Evolutionary conservation across 352 stramenopile species (phyloP), one percentile per base, ranked within the genome.

Genomic region (Phytophthora uliginosa): DNA sequence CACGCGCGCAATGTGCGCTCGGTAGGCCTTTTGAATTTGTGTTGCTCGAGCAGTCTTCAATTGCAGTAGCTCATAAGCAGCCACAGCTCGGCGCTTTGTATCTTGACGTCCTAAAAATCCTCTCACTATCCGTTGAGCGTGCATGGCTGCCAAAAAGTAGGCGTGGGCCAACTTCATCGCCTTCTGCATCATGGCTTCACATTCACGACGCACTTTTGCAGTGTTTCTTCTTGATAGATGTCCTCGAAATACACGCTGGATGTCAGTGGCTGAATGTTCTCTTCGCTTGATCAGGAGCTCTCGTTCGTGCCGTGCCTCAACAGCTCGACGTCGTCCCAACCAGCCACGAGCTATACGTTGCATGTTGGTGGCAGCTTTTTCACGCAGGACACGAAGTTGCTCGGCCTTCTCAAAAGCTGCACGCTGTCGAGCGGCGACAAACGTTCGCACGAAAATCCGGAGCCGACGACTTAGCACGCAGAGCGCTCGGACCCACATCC

Each of bases 1-100:
- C 2, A 93, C 75, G 8, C 81, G 76, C 4, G 81, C 82, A 17
- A 89, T 58, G 59, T 93, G 76, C 6, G 85, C 85, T 31, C 88
- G 84, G 33, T 80, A 88, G 18, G 68, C 63, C 54, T 76, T 61
- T 54, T 95, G 88, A 64, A 95, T 85, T 22, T 71, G 59, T 24
- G 59, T 55, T 0, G 83, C 83, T 28, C 76, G 73, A 8, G 20
- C 28, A 3, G 83, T 63, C 1, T 77, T 79, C 42, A 77, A 55
- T 31, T 67, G 36, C 12, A 59, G 62, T 4, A 78, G 53, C 34
- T 81, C 62, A 3, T 71, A 67, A 2, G 81, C 63, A 22, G 72
- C 66, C 9, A 66, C 34, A 7, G 54, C 64, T 17, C 75, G 70
- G 1, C 63, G 54, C 9, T 67, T 69, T 24, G 67, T 60, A 7